Conservation (phyloP, 2,329 filamentous ascomycete species). For the Hymenoscyphus fraxineus region DNA sequence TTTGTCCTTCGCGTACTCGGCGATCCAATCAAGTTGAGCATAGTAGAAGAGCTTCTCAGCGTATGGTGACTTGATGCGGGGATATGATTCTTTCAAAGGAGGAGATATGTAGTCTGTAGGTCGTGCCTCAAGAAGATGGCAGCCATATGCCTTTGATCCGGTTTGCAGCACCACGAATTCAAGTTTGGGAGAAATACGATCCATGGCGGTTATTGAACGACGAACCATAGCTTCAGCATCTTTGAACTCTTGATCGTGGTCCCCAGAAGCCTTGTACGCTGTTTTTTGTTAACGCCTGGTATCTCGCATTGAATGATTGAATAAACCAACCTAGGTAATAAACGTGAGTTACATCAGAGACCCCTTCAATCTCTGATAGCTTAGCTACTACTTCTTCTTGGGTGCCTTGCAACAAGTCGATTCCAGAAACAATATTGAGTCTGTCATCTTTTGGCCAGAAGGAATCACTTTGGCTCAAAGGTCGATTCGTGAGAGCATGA, state of each 20-base stretch:
- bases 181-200: constrained; percentile 35
- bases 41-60: constrained; percentile 40
- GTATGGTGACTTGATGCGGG: constrained; percentile 36
- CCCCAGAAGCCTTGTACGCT: constrained; percentile 41
- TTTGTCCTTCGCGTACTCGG: constrained; percentile 37
- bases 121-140: constrained; percentile 39
- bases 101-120: constrained; percentile 37
- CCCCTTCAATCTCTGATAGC: constrained; percentile 34
- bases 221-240: constrained; percentile 42
- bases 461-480: constrained; percentile 34
- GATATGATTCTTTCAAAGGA: constrained; percentile 35
- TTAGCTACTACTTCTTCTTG: constrained; percentile 39
- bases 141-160: constrained; percentile 40
- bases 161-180: constrained; percentile 39
- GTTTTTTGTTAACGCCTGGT: neutral
- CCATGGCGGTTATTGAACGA: constrained; percentile 37
- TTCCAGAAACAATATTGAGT: constrained; percentile 40
- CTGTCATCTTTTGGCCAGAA: constrained; percentile 40
- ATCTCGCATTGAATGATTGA: neutral
- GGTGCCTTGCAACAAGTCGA: constrained; percentile 40
- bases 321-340: constrained; percentile 38
- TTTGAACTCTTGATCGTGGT: constrained; percentile 38
- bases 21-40: constrained; percentile 40
- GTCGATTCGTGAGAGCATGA: constrained; percentile 46
- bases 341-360: constrained; percentile 42